Evolutionary conservation across 192 early-diverging fungal genomes (phyloP).

Genomic region (Coemansia sp.): DNA sequence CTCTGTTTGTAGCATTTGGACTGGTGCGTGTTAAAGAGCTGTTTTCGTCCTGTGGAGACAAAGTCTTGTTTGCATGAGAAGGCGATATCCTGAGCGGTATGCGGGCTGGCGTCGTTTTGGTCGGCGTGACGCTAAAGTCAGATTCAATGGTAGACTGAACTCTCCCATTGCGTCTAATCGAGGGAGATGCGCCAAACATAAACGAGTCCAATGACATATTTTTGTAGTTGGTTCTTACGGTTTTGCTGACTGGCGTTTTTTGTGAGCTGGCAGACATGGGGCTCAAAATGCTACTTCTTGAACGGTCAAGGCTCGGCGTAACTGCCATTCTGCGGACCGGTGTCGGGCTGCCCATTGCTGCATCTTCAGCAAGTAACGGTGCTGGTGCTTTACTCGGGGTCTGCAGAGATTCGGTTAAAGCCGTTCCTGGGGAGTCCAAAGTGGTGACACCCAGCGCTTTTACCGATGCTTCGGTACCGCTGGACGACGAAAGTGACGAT

Average conservation of each 20-base stretch:
- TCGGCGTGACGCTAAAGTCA: conserved; percentile 32
- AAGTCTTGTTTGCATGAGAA: not conserved
- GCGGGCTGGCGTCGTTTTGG: conserved; percentile 7
- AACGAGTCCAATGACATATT: conserved; percentile 72
- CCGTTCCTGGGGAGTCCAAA: not conserved
- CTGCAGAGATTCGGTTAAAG: no score
- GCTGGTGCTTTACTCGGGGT: no score
- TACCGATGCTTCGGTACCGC: not conserved
- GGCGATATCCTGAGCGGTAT: conserved; percentile 7
- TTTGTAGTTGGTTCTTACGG: conserved; percentile 86
- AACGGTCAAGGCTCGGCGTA: not conserved
- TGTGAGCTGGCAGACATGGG: conserved; percentile 16
- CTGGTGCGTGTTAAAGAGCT: not conserved
- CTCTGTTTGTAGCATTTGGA: not conserved
- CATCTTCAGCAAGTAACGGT: no score
- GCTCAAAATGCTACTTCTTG: conserved; percentile 1
- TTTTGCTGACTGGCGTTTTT: conserved; percentile 66
- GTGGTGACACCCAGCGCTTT: not conserved
- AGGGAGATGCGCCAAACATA: conserved; percentile 37
- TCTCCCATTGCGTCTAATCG: conserved; percentile 23
- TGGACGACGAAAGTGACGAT: conserved; percentile 9
- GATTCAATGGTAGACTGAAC: conserved; percentile 38
- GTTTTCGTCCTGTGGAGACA: not conserved
- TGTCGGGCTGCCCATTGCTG: not conserved
- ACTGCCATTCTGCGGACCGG: not conserved